Base-by-base conservation (phyloP, 495 filamentous ascomycete species). In the Penicillium ucsense region DNA sequence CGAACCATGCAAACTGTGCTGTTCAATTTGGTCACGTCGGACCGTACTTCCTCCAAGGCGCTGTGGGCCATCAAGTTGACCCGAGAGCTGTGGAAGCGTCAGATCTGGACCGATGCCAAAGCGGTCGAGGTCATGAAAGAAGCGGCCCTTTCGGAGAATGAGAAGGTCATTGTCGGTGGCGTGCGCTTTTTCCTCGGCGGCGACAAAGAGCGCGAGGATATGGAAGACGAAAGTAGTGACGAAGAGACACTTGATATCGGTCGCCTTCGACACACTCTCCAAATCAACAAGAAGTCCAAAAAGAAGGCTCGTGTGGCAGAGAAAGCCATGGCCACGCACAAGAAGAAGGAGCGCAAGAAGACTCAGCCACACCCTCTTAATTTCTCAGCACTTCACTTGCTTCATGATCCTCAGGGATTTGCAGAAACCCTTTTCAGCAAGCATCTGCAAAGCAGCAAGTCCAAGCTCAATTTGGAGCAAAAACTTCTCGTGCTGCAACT, bases 311-410 rank as follows among this genome's bases (percentile, higher is more conserved):
- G 83, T 57, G 76, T 78, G 6, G 74, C 94, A 20, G 85, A 90
- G 46, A 85, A 83, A 57, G 94, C 90, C 2, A 73, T 85, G 6
- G 76, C 82, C 20, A 84, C 29, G 8, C 82, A 53, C 30, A 91
- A 83, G 62, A 86, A 74, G 63, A 85, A 86, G 64, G 86, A 94
- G 62, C 80, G 79, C 59, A 94, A 91, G 72, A 95, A 95, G 78
- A 82, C 79, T 43, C 77, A 86, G 45, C 85, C 87, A 0, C 86
- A 90, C 57, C 81, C 84, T 0, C 76, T 97, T 27, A 97, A 99
- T 70, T 99, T 99, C 68, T 95, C 90, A 0, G 94, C 94, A n/a
- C 78, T 88, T n/a, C 92, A 97, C 61, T 76, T 99, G 9, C 75
- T 99, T 4, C 86, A 95, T 62, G 94, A 97, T 59, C 90, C 94